Evolutionary conservation across 2,329 filamentous ascomycete genomes (phyloP).

Genomic region (Sphaerostilbella broomeana): DNA sequence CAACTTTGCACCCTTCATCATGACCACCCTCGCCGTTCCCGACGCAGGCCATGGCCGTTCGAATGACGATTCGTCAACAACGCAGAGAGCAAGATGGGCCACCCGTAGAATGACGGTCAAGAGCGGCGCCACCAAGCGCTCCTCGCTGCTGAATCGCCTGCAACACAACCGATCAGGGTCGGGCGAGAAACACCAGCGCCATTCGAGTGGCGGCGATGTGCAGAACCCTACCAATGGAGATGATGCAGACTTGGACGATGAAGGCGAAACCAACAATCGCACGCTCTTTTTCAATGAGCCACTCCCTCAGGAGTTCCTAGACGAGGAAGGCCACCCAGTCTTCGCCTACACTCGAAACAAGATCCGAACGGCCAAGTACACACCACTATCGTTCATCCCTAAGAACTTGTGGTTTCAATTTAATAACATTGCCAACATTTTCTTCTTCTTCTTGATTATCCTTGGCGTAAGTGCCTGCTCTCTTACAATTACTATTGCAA

Average conservation of each 20-base stretch:
- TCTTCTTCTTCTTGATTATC: slow-evolving; percentile 95
- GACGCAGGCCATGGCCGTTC: slow-evolving; percentile 14
- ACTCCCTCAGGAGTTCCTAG: slow-evolving; percentile 63
- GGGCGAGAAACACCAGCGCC: slow-evolving; percentile 63
- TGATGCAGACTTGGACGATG: slow-evolving; percentile 29
- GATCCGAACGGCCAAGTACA: slow-evolving; percentile 97
- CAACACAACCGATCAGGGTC: slow-evolving; percentile 54
- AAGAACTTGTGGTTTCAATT: slow-evolving; percentile 98
- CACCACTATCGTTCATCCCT: slow-evolving; percentile 85
- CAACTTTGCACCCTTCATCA: slow-evolving; percentile 28
- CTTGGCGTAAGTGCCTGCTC: slow-evolving; percentile 62
- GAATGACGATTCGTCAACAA: slow-evolving; percentile 28
- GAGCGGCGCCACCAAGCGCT: slow-evolving; percentile 70
- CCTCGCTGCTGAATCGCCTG: slow-evolving; percentile 72
- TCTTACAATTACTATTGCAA: too few relatives aligned
- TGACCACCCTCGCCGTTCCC: slow-evolving; percentile 21
- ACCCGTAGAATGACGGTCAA: slow-evolving; percentile 79
- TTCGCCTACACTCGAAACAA: slow-evolving; percentile 81
- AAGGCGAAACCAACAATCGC: slow-evolving; percentile 38
- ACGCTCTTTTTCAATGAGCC: slow-evolving; percentile 81
- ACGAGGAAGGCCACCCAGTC: slow-evolving; percentile 70
- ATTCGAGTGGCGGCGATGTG: slow-evolving; percentile 32
- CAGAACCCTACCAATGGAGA: slow-evolving; percentile 15
- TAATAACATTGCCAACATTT: slow-evolving; percentile 96
- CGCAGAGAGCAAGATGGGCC: slow-evolving; percentile 87